Percentiles rank a stretch among this genome's conserved stretches.
These are phyloP conservation scores for Phaffomyces thermotolerans DNA, from an alignment of 805 yeast genomes.

Conservation along the genomic window DNA sequence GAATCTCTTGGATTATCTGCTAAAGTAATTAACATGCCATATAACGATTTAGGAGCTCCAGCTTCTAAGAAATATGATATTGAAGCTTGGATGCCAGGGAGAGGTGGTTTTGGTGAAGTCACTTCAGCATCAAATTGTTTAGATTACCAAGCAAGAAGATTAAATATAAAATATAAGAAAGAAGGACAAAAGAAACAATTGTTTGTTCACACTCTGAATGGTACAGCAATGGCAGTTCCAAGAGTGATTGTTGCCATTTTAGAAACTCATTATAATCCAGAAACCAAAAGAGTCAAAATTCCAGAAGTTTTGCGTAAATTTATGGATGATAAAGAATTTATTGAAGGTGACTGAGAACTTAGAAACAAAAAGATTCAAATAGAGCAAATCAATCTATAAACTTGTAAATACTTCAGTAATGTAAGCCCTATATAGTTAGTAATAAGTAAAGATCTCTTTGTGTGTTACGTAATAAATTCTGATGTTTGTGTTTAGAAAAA, in stretches of 20 bases:
- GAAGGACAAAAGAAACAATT: slow-evolving; percentile 26
- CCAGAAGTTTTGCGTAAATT: slow-evolving; percentile 64
- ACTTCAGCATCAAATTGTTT: slow-evolving; percentile 89
- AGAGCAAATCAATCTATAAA: neutral
- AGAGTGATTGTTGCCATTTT: slow-evolving; percentile 83
- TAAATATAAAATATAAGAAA: slow-evolving; percentile 54
- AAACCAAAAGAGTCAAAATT: slow-evolving; percentile 43
- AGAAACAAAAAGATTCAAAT: neutral
- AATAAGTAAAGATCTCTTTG: neutral
- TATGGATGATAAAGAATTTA: slow-evolving; percentile 52
- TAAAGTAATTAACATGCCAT: slow-evolving; percentile 81
- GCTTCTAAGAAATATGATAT: slow-evolving; percentile 88
- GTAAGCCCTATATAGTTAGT: neutral
- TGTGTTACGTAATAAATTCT: neutral
- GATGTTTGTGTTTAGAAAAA: too few relatives aligned
- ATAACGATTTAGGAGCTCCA: slow-evolving; percentile 87
- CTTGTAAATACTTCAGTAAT: neutral
- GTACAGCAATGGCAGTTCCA: slow-evolving; percentile 95
- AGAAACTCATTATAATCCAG: slow-evolving; percentile 72
- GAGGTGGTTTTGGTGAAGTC: slow-evolving; percentile 88
- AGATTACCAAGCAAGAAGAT: slow-evolving; percentile 82
- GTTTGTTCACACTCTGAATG: slow-evolving; percentile 81
- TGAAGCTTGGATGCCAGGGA: slow-evolving; percentile 98
- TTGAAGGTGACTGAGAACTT: slow-evolving; percentile 1
- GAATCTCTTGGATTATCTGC: slow-evolving; percentile 68